phyloP scores from a whole-genome alignment of 345 rosid species.

The Garcia nutans region DNA sequence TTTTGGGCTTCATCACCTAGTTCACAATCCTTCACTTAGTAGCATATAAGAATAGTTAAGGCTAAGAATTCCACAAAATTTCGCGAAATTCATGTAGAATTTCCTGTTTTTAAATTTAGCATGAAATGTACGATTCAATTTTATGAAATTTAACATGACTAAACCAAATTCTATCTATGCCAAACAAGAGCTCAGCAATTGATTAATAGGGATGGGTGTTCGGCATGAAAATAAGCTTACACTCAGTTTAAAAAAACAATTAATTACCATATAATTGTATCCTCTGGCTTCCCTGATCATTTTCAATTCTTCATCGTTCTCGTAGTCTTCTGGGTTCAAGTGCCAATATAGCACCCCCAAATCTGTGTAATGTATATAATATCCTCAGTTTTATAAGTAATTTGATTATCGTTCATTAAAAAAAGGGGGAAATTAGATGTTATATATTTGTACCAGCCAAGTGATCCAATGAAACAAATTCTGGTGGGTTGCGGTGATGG shows the following conservation, averaged over 20 bases:
- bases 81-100: no score
- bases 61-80: no score
- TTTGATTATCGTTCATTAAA: neutral
- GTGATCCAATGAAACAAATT: constrained; percentile 43
- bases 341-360: constrained; percentile 81
- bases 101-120: no score
- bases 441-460: constrained; percentile 40
- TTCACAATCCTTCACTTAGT: no score
- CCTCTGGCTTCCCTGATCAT: constrained; percentile 77
- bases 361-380: constrained; percentile 34
- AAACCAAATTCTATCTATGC: no score
- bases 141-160: no score
- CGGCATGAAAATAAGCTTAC: neutral
- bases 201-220: no score
- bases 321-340: constrained; percentile 67
- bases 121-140: no score
- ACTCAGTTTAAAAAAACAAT: neutral
- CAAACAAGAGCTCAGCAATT: no score
- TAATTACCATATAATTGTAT: constrained; percentile 73
- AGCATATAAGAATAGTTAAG: no score
- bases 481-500: constrained; percentile 45
- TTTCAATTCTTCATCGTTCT: constrained; percentile 60
- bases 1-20: neutral
- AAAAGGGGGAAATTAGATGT: neutral
- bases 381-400: no score